Conservation (phyloP, 495 filamentous ascomycete species). For the Podospora tetraspora region DNA sequence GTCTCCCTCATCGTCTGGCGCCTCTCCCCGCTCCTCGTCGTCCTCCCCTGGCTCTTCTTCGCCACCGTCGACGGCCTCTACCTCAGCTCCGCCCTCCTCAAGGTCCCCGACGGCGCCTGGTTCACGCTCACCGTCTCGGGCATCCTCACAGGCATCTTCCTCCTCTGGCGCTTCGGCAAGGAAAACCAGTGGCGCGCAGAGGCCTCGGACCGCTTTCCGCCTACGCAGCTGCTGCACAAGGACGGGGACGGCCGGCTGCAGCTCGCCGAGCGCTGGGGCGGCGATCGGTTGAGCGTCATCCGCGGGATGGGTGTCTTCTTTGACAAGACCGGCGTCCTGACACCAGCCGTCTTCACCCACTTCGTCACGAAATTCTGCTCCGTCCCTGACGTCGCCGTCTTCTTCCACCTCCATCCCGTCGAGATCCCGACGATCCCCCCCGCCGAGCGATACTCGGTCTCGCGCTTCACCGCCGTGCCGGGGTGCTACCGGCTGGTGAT, state of each 20-base stretch:
- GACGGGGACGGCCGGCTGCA: conserved; percentile 22
- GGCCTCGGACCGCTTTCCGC: conserved; percentile 51
- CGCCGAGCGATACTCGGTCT: conserved; percentile 38
- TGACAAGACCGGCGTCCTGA: conserved; percentile 54
- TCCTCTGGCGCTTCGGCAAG: conserved; percentile 72
- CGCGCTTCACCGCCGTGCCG: conserved; percentile 39
- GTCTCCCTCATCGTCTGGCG: conserved; percentile 66
- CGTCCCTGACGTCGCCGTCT: conserved; percentile 52
- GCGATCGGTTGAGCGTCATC: conserved; percentile 39
- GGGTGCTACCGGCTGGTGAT: conserved; percentile 62
- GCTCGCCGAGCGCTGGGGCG: conserved; percentile 42
- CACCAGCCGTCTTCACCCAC: conserved; percentile 57
- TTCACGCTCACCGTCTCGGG: conserved; percentile 62
- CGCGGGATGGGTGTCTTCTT: conserved; percentile 60
- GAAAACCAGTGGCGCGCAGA: conserved; percentile 68
- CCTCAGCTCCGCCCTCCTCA: conserved; percentile 60
- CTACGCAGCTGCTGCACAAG: conserved; percentile 38
- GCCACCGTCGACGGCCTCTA: conserved; percentile 59
- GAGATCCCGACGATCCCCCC: conserved; percentile 45
- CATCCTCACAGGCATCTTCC: conserved; percentile 53
- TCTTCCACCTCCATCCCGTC: conserved; percentile 59
- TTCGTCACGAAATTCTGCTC: conserved; percentile 59
- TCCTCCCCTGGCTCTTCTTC: conserved; percentile 58
- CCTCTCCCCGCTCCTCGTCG: conserved; percentile 49
- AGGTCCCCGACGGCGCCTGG: conserved; percentile 69